Evolutionary conservation across 257 asterid genomes (phyloP).

Genomic region (Solanum pinnatisectum): DNA sequence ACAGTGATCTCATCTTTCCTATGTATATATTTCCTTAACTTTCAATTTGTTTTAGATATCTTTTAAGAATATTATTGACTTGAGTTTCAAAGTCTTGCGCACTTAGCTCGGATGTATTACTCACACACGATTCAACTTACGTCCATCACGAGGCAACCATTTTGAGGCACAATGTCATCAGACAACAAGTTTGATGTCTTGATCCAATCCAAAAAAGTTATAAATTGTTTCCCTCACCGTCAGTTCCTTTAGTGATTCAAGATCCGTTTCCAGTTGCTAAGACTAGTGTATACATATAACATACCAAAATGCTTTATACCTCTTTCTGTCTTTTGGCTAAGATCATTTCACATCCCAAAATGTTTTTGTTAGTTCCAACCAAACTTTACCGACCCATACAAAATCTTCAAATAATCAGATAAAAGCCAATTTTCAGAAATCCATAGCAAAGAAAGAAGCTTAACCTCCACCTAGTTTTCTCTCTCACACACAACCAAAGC

Average conservation of each 20-base stretch:
- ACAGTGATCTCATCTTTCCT: neutral
- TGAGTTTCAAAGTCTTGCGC: neutral
- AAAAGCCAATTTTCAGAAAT: neutral
- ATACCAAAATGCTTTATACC: neutral
- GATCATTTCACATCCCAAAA: neutral
- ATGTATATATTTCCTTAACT: neutral
- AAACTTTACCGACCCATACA: neutral
- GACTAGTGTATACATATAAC: neutral
- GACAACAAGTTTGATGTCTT: neutral
- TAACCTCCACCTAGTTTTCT: neutral
- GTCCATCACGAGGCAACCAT: neutral
- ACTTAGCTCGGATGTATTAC: neutral
- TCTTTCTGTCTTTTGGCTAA: neutral
- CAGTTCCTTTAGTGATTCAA: neutral
- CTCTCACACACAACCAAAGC: neutral
- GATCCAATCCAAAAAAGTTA: neutral
- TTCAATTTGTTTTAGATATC: neutral
- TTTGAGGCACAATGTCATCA: neutral
- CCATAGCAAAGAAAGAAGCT: neutral
- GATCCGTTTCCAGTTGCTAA: neutral
- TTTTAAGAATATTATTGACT: neutral
- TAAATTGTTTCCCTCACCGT: neutral
- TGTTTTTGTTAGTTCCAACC: neutral
- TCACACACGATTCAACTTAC: neutral
- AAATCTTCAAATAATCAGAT: neutral